Evolutionary conservation across 257 asterid genomes (phyloP).

Genomic region (Cynanchum wilfordii): DNA sequence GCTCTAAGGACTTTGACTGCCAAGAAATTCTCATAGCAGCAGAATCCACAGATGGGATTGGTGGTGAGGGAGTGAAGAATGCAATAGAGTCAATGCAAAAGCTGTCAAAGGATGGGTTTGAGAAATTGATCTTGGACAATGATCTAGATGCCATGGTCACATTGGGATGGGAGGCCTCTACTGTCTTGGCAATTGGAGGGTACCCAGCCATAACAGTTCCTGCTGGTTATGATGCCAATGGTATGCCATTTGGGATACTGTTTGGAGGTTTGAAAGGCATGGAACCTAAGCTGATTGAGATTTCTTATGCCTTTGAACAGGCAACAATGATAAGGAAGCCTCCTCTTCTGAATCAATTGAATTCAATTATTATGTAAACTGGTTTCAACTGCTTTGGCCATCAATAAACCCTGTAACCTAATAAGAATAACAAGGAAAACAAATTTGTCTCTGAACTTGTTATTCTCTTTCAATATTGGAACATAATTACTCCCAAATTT

Average conservation of each 20-base stretch:
- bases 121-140: conserved; percentile 48
- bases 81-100: conserved; percentile 41
- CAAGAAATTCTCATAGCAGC: conserved; percentile 54
- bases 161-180: conserved; percentile 31
- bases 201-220: conserved; percentile 60
- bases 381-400: too few species aligned
- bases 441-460: too few species aligned
- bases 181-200: conserved; percentile 60
- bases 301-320: conserved; percentile 62
- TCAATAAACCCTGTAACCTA: too few species aligned
- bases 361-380: neutral
- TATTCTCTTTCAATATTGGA: too few species aligned
- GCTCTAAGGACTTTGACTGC: conserved; percentile 5
- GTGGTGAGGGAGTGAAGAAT: conserved; percentile 37
- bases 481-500: too few species aligned
- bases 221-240: conserved; percentile 49
- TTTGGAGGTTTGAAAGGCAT: conserved; percentile 65
- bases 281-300: conserved; percentile 52
- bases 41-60: conserved; percentile 44
- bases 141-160: conserved; percentile 53
- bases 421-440: too few species aligned
- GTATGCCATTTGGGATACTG: conserved; percentile 59
- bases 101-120: conserved; percentile 43
- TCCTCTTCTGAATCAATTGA: conserved; percentile 31
- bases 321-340: conserved; percentile 51